Percentiles rank a stretch among this genome's conserved stretches.
phyloP scores from a whole-genome alignment of 257 asterid genomes.

The Hygrophila difformis region DNA sequence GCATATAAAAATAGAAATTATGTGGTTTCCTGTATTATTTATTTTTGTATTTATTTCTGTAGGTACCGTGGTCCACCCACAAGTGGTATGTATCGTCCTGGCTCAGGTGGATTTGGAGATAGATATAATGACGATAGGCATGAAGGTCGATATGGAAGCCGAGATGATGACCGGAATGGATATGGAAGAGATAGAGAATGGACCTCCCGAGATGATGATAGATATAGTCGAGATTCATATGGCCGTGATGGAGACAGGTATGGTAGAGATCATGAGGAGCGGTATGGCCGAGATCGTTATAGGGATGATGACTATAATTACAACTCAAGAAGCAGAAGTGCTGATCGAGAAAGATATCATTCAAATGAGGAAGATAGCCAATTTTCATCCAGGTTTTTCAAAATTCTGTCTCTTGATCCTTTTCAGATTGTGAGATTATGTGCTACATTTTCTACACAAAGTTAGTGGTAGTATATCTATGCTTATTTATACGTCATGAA shows the following conservation, averaged over 20 bases:
- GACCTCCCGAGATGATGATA: conserved; percentile 53
- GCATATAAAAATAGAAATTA: no score
- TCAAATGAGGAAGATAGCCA: conserved; percentile 76
- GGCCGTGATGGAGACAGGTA: conserved; percentile 59
- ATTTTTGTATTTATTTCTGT: conserved; percentile 1
- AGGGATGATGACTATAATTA: conserved; percentile 44
- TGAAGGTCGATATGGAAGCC: conserved; percentile 50
- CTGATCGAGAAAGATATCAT: conserved; percentile 48
- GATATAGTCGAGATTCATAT: conserved; percentile 54
- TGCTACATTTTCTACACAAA: no score
- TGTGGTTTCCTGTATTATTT: no score
- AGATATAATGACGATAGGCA: conserved; percentile 66
- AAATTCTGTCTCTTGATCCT: neutral
- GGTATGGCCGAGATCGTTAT: conserved; percentile 58
- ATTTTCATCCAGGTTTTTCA: conserved; percentile 65
- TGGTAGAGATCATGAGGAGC: conserved; percentile 61
- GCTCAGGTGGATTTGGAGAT: conserved; percentile 69
- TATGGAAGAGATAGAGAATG: conserved; percentile 77
- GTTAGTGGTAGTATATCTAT: neutral
- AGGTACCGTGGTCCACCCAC: conserved; percentile 62
- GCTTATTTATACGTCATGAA: neutral
- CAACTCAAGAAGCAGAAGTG: conserved; percentile 85
- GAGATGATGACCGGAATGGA: conserved; percentile 77
- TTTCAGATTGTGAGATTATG: neutral
- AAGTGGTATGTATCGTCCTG: conserved; percentile 71